Evolutionary conservation across 257 asterid species (phyloP).

Genomic region (Ilex aquifolium): DNA sequence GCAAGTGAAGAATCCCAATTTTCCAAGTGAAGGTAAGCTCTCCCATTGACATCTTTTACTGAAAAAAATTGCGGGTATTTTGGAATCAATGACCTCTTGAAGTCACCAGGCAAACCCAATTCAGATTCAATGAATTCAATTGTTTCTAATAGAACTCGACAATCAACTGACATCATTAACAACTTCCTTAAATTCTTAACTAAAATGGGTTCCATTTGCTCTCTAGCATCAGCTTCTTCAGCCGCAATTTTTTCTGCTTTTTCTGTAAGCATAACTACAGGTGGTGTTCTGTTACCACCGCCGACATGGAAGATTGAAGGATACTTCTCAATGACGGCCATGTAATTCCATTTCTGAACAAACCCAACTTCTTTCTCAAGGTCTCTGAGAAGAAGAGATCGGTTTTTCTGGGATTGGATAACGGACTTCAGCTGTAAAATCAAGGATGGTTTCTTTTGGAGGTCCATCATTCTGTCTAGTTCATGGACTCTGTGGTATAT

Average conservation of each 20-base stretch:
- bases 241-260: too few relatives aligned
- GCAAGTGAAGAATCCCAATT: slow-evolving; percentile 92
- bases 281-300: too few relatives aligned
- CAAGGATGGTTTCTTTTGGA: slow-evolving; percentile 68
- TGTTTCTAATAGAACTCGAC: slow-evolving; percentile 62
- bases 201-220: slow-evolving; percentile 68
- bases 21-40: slow-evolving; percentile 65
- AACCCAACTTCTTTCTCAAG: slow-evolving; percentile 95
- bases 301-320: slow-evolving; percentile 14
- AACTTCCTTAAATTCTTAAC: slow-evolving; percentile 72
- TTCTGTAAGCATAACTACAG: too few relatives aligned
- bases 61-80: slow-evolving; percentile 49
- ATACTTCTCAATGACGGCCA: slow-evolving; percentile 76
- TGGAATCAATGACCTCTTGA: slow-evolving; percentile 48
- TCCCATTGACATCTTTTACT: slow-evolving; percentile 44
- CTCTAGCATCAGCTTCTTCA: slow-evolving; percentile 25
- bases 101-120: slow-evolving; percentile 74
- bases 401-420: slow-evolving; percentile 62
- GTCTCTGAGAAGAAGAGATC: slow-evolving; percentile 68
- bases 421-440: slow-evolving; percentile 63
- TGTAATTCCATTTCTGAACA: slow-evolving; percentile 86
- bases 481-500: too few relatives aligned
- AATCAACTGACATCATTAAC: slow-evolving; percentile 84
- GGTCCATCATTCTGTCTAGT: too few relatives aligned
- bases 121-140: slow-evolving; percentile 49